Evolutionary conservation across 78 protist genomes (phyloP).

Genomic region (Abeoforma whisleri): DNA sequence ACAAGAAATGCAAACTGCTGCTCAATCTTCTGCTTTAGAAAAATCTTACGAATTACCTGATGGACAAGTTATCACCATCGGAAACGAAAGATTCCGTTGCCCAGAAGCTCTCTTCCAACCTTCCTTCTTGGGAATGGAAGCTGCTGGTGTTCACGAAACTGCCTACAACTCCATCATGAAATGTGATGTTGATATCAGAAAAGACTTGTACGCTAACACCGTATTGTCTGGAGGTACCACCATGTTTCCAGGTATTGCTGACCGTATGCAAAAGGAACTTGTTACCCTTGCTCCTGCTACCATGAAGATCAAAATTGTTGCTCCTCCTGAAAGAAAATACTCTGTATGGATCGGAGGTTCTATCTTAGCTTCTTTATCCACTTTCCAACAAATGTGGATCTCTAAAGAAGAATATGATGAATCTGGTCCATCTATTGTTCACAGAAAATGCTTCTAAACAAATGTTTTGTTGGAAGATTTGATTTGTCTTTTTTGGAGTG

Average conservation of each 20-base stretch:
- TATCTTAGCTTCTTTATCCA: conserved; percentile 76
- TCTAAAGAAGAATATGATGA: conserved; percentile 84
- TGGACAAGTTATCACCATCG: conserved; percentile 73
- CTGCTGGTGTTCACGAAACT: conserved; percentile 77
- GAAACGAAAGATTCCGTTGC: conserved; percentile 79
- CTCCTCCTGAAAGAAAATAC: conserved; percentile 85
- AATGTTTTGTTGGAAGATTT: no score
- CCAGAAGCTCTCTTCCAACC: conserved; percentile 90
- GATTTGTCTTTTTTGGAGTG: no score
- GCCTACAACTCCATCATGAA: conserved; percentile 65
- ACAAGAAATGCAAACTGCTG: conserved; percentile 69
- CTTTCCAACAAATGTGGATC: conserved; percentile 89
- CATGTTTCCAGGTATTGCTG: conserved; percentile 80
- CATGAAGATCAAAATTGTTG: conserved; percentile 74
- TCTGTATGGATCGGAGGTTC: conserved; percentile 96
- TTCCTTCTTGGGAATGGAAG: conserved; percentile 69
- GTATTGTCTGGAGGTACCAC: conserved; percentile 89
- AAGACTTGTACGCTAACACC: conserved; percentile 79
- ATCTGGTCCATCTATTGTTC: conserved; percentile 81
- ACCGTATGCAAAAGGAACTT: conserved; percentile 73
- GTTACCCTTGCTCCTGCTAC: conserved; percentile 72
- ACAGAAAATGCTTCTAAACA: conserved; percentile 84
- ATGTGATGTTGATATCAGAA: conserved; percentile 84
- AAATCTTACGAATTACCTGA: conserved; percentile 74
- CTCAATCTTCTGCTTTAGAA: conserved; percentile 52